Conservation (phyloP, 1,139 yeast species). For the Taiozyma sp. region DNA sequence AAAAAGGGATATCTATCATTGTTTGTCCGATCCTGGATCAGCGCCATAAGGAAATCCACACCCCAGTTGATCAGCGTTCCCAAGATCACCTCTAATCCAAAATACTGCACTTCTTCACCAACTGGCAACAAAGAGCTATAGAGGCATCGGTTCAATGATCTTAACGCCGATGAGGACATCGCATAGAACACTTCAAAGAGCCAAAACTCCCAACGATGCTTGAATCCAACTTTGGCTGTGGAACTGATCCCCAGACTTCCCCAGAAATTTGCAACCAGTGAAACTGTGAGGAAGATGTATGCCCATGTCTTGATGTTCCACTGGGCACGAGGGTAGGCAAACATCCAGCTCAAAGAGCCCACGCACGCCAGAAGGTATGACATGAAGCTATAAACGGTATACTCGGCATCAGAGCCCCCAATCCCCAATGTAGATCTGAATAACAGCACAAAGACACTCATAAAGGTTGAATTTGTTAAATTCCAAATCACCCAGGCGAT, state of each 20-base stretch:
- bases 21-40: slow-evolving; percentile 38
- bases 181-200: slow-evolving; percentile 36
- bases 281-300: slow-evolving; percentile 30
- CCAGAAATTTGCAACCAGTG: slow-evolving; percentile 38
- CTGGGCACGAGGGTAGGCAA: slow-evolving; percentile 27
- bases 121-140: slow-evolving; percentile 39
- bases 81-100: slow-evolving; percentile 40
- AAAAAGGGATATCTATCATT: slow-evolving; percentile 38
- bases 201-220: slow-evolving; percentile 44
- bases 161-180: slow-evolving; percentile 33
- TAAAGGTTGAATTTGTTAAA: slow-evolving; percentile 34
- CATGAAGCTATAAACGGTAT: slow-evolving; percentile 38
- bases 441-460: slow-evolving; percentile 35
- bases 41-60: slow-evolving; percentile 37
- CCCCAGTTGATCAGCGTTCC: slow-evolving; percentile 45
- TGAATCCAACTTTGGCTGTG: slow-evolving; percentile 33
- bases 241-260: slow-evolving; percentile 37
- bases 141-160: slow-evolving; percentile 36
- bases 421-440: slow-evolving; percentile 40
- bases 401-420: slow-evolving; percentile 38
- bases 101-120: slow-evolving; percentile 42
- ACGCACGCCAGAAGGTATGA: slow-evolving; percentile 33
- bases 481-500: slow-evolving; percentile 45
- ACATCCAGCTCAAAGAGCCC: slow-evolving; percentile 40
- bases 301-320: slow-evolving; percentile 34